phyloP scores from a whole-genome alignment of 1,139 yeast species.

The Candida sp. region DNA sequence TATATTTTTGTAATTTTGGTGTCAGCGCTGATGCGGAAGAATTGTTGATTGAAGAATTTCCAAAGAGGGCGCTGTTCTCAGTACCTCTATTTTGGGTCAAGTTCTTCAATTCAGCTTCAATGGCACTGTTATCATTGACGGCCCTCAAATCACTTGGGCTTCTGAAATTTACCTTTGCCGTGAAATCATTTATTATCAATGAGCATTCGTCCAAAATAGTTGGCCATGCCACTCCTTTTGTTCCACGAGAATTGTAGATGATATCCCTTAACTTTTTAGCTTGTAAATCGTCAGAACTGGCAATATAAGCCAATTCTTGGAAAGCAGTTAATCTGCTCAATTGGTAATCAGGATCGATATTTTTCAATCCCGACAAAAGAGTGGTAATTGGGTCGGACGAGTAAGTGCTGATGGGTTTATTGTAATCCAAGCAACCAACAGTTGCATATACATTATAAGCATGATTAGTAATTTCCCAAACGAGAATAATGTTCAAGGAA shows the following conservation, averaged over 20 bases:
- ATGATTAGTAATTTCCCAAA: constrained; percentile 65
- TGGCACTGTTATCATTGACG: constrained; percentile 17
- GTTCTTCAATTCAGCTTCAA: constrained; percentile 12
- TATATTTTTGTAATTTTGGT: constrained; percentile 4
- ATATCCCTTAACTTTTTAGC: constrained; percentile 45
- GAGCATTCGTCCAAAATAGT: constrained; percentile 59
- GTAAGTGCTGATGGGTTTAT: constrained; percentile 62
- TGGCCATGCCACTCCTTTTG: constrained; percentile 51
- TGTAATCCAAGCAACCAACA: constrained; percentile 79
- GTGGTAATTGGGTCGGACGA: constrained; percentile 75
- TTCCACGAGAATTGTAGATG: constrained; percentile 50
- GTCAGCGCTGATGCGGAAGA: not conserved
- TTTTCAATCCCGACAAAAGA: constrained; percentile 66
- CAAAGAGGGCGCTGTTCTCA: constrained; percentile 27
- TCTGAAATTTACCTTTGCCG: constrained; percentile 38
- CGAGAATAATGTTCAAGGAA: constrained; percentile 36
- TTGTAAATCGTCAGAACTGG: constrained; percentile 47
- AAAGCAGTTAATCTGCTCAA: constrained; percentile 67
- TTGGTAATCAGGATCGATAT: constrained; percentile 40
- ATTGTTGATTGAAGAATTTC: constrained; percentile 19
- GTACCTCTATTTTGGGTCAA: constrained; percentile 4
- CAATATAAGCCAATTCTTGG: constrained; percentile 65
- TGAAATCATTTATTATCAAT: constrained; percentile 45
- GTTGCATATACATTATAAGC: constrained; percentile 72
- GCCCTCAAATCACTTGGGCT: constrained; percentile 27